phyloP scores from a whole-genome alignment of 2,329 filamentous ascomycete species.

The Paecilomyces formosus region DNA sequence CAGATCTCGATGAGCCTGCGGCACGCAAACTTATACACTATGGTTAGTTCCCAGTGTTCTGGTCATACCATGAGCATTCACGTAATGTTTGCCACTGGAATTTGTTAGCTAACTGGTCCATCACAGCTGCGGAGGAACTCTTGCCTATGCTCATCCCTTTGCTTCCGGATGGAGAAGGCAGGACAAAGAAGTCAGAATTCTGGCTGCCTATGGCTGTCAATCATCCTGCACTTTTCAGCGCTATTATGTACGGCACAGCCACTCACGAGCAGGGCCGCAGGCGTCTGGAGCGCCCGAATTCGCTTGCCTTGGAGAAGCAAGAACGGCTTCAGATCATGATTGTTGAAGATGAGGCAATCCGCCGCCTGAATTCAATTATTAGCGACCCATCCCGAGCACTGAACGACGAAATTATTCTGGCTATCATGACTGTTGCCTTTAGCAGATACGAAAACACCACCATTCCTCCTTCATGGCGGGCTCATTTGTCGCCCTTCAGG shows the following conservation, averaged over 20 bases:
- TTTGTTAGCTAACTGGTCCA: not conserved
- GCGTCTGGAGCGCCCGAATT: conserved; percentile 5
- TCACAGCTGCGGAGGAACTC: not conserved
- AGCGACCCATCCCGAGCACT: conserved; percentile 9
- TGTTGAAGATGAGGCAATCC: conserved; percentile 12
- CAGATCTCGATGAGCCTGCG: not conserved
- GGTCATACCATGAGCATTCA: not conserved
- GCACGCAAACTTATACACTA: not conserved
- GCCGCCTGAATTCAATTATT: conserved; percentile 15
- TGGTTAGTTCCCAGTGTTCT: not conserved
- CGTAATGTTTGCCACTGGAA: not conserved
- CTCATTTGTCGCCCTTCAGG: conserved; percentile 13
- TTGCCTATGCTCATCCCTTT: not conserved
- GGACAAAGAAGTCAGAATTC: conserved; percentile 4
- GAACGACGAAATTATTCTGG: conserved; percentile 16
- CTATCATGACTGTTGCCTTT: conserved; percentile 15
- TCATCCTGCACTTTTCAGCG: conserved; percentile 5
- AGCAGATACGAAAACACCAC: conserved; percentile 11
- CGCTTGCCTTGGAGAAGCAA: conserved; percentile 4
- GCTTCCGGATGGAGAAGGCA: not conserved
- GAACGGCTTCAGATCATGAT: conserved; percentile 8
- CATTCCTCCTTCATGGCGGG: conserved; percentile 5
- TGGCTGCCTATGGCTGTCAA: conserved; percentile 5
- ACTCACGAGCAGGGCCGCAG: conserved; percentile 7
- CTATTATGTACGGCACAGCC: conserved; percentile 7